phyloP scores from a whole-genome alignment of 768 basidiomycete species.

The Cyclocybe cylindracea region DNA sequence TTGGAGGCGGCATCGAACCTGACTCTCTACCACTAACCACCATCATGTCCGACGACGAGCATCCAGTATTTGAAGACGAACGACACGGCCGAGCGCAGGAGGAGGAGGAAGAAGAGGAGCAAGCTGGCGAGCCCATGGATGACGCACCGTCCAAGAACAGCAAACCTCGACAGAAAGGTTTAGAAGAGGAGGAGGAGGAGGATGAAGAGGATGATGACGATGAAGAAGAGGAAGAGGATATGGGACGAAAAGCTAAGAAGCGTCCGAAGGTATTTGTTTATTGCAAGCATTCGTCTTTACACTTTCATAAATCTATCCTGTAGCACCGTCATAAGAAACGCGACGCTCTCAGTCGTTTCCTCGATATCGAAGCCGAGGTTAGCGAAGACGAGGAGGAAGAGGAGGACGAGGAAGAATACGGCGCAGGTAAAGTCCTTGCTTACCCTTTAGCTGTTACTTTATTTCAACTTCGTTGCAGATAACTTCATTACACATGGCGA shows the following conservation, averaged over 20 bases:
- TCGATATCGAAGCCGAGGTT: conserved; percentile 95
- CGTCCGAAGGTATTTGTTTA: conserved; percentile 54
- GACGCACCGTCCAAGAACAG: conserved; percentile 35
- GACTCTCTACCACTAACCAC: conserved; percentile 21
- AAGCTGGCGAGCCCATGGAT: conserved; percentile 42
- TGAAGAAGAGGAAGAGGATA: conserved; percentile 53
- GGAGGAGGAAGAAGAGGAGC: conserved; percentile 44
- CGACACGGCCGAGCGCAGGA: conserved; percentile 37
- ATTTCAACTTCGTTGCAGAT: conserved; percentile 39
- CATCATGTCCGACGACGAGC: conserved; percentile 48
- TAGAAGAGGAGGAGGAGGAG: conserved; percentile 10
- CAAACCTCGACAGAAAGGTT: conserved; percentile 22
- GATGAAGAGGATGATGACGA: conserved; percentile 37
- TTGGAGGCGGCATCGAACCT: no score
- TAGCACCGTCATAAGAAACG: conserved; percentile 67
- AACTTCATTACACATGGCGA: conserved; percentile 64
- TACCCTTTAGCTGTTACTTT: background rate
- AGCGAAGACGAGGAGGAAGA: conserved; percentile 97
- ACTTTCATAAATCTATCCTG: conserved; percentile 7
- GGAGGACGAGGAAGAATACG: conserved; percentile 78
- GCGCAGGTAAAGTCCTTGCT: conserved; percentile 41
- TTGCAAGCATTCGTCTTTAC: background rate
- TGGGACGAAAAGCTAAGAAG: conserved; percentile 53
- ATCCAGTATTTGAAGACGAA: conserved; percentile 42
- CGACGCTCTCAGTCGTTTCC: conserved; percentile 72